Evolutionary conservation across 1,139 yeast genomes (phyloP).

Genomic region (Pichia sp.): DNA sequence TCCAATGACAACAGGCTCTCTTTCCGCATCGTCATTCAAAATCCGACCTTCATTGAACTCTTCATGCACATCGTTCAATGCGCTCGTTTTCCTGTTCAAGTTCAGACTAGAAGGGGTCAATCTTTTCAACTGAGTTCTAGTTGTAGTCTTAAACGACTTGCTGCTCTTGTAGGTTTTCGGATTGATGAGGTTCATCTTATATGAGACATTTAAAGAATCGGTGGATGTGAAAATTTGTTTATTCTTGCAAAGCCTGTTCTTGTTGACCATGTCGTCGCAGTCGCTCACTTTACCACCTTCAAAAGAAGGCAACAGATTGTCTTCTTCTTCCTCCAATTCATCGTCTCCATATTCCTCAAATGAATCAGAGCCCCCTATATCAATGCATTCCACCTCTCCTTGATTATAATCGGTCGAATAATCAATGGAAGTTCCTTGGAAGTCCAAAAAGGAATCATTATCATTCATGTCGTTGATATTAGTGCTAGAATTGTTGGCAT

Average conservation of each 20-base stretch:
- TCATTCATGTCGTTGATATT: not conserved
- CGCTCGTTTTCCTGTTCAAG: slow-evolving; percentile 11
- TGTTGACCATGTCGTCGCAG: not conserved
- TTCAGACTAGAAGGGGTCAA: slow-evolving; percentile 22
- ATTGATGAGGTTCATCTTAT: slow-evolving; percentile 27
- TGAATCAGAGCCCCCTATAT: slow-evolving; percentile 28
- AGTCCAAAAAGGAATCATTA: slow-evolving; percentile 8
- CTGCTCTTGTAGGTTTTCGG: slow-evolving; percentile 14
- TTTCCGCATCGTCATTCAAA: not conserved
- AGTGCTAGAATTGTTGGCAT: not conserved
- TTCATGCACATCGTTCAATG: slow-evolving; percentile 1
- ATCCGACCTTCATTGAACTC: not conserved
- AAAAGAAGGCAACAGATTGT: not conserved
- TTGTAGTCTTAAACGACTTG: slow-evolving; percentile 23
- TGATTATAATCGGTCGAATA: slow-evolving; percentile 22
- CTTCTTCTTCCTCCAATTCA: slow-evolving; percentile 20
- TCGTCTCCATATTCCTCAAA: slow-evolving; percentile 21
- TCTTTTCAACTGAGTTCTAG: slow-evolving; percentile 25
- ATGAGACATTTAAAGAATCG: slow-evolving; percentile 28
- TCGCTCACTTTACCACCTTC: not conserved
- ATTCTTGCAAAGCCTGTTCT: slow-evolving; percentile 1
- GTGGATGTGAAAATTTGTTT: slow-evolving; percentile 16
- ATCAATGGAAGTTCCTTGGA: slow-evolving; percentile 16
- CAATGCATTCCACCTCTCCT: slow-evolving; percentile 27
- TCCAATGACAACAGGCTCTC: not conserved